phyloP scores from a whole-genome alignment of 257 asterid species.

The Nicotiana tabacum region DNA sequence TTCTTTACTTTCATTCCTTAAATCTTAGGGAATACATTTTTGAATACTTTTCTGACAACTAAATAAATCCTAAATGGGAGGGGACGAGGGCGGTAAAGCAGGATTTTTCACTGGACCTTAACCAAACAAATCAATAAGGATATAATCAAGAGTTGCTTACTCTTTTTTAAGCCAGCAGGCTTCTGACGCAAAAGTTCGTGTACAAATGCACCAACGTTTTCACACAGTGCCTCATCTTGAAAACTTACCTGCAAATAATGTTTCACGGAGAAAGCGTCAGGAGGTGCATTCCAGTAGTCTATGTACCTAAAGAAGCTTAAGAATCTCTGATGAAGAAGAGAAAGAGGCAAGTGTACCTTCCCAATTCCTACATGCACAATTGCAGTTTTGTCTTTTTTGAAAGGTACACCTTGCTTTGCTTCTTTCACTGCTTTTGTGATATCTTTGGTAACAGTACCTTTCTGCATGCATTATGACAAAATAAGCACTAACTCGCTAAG shows the following conservation, averaged over 20 bases:
- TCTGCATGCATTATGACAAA: constrained; percentile 38
- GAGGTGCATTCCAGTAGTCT: not conserved
- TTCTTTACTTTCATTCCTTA: no score
- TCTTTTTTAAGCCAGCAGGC: constrained; percentile 91
- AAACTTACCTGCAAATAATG: constrained; percentile 57
- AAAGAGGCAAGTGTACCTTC: constrained; percentile 47
- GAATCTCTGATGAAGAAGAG: not conserved
- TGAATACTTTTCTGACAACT: not conserved
- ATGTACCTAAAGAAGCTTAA: not conserved
- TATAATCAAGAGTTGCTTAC: constrained; percentile 43
- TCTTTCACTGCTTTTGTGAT: constrained; percentile 66
- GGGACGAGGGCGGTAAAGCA: not conserved
- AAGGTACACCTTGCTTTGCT: constrained; percentile 61
- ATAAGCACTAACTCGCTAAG: not conserved
- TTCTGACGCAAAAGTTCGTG: constrained; percentile 85
- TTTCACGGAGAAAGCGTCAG: not conserved
- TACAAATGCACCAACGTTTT: constrained; percentile 84
- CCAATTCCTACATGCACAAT: constrained; percentile 96
- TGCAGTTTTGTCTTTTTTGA: constrained; percentile 95
- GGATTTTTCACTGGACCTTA: not conserved
- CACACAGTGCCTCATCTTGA: constrained; percentile 73
- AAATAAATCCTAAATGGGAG: not conserved
- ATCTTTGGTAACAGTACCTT: constrained; percentile 85
- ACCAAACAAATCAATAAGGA: constrained; percentile 6
- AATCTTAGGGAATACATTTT: no score